Evolutionary conservation across 345 rosid genomes (phyloP), one percentile per base, ranked within the genome.

Genomic region (Corymbia maculata): DNA sequence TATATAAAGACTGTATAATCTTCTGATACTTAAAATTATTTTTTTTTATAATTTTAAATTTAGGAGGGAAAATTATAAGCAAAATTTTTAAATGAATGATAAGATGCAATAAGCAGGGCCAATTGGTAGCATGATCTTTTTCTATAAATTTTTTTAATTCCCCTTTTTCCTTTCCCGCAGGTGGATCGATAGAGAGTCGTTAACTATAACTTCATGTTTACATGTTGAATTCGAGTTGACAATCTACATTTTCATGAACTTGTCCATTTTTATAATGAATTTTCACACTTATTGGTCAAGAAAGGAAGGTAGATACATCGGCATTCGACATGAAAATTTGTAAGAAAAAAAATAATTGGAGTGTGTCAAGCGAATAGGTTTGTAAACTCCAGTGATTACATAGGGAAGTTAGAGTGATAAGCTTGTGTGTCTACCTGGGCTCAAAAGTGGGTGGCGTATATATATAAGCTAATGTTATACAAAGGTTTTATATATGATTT

Each of bases 31-130:
- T n/a, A 14, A 64, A 64, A n/a, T n/a, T n/a, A n/a, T n/a, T n/a
- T n/a, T n/a, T n/a, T n/a, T n/a, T n/a, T n/a, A n/a, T 64, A 26
- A 2, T 26, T 61, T n/a, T n/a, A 6, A n/a, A 32, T 6, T 64
- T n/a, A 13, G 75, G 36, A 28, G 36, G 70, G 36, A 64, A 64
- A n/a, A 64, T 64, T 14, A 16, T n/a, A 64, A 64, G 4, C 75
- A n/a, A 64, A n/a, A 13, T 64, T 64, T 12, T 6, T 14, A n/a
- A 64, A 64, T 64, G 42, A 64, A n/a, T 13, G 75, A 64, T n/a
- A 2, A 64, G 36, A 36, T 6, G 19, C 75, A 64, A 64, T 9
- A n/a, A 64, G 17, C 0, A 0, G 1, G 0, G 13, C n/a, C 14
- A 14, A 66, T 55, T 3, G 8, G 1, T 0, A 0, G 22, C 9